Base-by-base conservation (phyloP, 371 early-diverging fungal genomes). In the Mortierella sp. region DNA sequence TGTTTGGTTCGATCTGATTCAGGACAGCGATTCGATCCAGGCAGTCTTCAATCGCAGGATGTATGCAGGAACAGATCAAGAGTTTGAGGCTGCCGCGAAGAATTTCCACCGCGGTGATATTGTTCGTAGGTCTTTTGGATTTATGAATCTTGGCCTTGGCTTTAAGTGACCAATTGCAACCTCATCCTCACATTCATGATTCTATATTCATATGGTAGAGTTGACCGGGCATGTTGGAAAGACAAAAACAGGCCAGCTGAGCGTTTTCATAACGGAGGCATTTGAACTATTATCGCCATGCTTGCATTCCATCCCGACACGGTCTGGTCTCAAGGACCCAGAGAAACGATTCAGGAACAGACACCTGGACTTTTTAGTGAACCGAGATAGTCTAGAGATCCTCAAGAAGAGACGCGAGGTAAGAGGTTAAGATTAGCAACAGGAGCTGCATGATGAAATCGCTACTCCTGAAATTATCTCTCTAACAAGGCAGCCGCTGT, bases 291-390 rank as follows among this genome's bases (percentile, higher is more conserved):
- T 99, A 14, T 71, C 97, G 3, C 98, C 99, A 12, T 99, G 99
- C 62, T 68, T 97, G 19, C 92, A 91, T 60, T 81, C 87, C 7
- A 87, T 98, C 27, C 99, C 99, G 7, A 86, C 82, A 41, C 64
- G 80, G 11, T 81, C 84, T 17, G 90, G 90, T 1, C 63, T 93
- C 9, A 84, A 79, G 34, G 91, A 94, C 65, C 87, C 92, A 49
- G 95, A 97, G 52, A 86, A 89, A 54, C 87, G 95, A 39, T 94
- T 93, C 66, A 87, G 99, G 50, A 88, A 90, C 62, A 84, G 98
- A 59, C 89, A 96, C 72, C 67, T 98, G 41, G 98, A 98, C 84
- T 84, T 99, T 56, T 69, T 99, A 15, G 91, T 95, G 30, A 97
- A 98, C 78, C 82, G 84, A 17, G 86, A 89, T 17, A 84, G 89